A percentile compares a stretch with the other conserved stretches of the same genome.
phyloP scores from a whole-genome alignment of 768 basidiomycete genomes.

The Zangia roseola region DNA sequence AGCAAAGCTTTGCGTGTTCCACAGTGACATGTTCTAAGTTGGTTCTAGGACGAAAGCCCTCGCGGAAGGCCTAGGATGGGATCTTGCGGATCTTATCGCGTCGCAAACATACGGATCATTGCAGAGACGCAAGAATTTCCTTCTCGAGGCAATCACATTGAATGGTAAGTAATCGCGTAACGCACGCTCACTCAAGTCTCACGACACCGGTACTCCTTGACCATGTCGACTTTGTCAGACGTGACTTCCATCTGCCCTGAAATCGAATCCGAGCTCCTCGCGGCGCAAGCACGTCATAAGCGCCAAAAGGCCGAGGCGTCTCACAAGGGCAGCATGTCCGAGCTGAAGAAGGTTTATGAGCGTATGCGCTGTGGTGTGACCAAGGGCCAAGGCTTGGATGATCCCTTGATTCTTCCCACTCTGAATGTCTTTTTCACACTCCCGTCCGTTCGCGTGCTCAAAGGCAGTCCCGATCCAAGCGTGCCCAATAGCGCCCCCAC shows the following conservation, averaged over 20 bases:
- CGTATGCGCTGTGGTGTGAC: slow-evolving; percentile 38
- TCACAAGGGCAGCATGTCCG: slow-evolving; percentile 29
- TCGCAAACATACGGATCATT: slow-evolving; percentile 40
- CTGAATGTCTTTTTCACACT: slow-evolving; percentile 48
- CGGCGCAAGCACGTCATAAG: slow-evolving; percentile 22
- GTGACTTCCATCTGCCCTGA: slow-evolving; percentile 9
- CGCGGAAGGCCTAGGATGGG: slow-evolving; percentile 44
- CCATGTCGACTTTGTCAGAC: too few relatives aligned
- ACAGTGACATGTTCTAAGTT: background rate
- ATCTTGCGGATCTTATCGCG: slow-evolving; percentile 39
- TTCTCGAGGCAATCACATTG: slow-evolving; percentile 38
- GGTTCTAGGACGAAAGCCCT: slow-evolving; percentile 34
- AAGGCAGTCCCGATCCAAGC: slow-evolving; percentile 24
- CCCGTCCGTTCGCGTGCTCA: slow-evolving; percentile 41
- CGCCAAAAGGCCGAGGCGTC: slow-evolving; percentile 29
- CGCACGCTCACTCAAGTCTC: background rate
- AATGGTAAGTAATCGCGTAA: slow-evolving; percentile 33
- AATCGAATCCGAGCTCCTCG: slow-evolving; percentile 32
- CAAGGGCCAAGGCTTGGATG: background rate
- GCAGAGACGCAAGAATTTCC: slow-evolving; percentile 35
- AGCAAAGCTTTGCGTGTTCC: background rate
- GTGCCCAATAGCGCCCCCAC: background rate
- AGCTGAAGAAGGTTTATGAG: slow-evolving; percentile 45
- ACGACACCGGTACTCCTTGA: too few relatives aligned
- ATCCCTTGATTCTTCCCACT: slow-evolving; percentile 38